Base-by-base conservation (phyloP, 2,329 filamentous ascomycete species). In the Alternaria sp. region DNA sequence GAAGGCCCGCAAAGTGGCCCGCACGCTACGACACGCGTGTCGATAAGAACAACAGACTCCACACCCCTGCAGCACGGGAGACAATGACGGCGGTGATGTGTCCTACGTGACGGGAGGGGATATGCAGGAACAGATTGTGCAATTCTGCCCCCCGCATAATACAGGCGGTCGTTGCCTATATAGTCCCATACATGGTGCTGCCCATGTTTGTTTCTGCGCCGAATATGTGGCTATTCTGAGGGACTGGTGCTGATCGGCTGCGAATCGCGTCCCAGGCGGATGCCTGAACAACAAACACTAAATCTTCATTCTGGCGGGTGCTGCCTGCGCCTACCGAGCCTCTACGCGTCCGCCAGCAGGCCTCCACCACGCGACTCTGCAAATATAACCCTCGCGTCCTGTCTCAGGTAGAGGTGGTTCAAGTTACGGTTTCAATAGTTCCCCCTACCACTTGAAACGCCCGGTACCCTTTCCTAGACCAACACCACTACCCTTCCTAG, bases 371-470 rank as follows among this genome's bases (percentile, higher is more conserved):
- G 43, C 53, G 4, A n/a, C 12, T 6, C 41, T 26, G 32, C 57
- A 20, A 49, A 56, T 58, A 62, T 64, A 67, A 62, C 34, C 30
- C 57, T 61, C 41, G 32, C 12, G 30, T 56, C 51, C 56, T 51
- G 49, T 58, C 48, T 39, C 57, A 51, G 38, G 43, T 28, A 42
- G 18, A 30, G 18, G 38, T 28, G 30, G 32, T 14, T 36, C 28
- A 43, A 55, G 22, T 30, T 60, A 30, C 58, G 30, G 59, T 66
- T 67, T 62, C 54, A 51, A 61, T 56, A 61, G 38, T 36, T 30
- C 24, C 32, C 20, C 24, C 38, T 22, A 41, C 34, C 39, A 48
- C 62, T 26, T 63, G 60, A 69, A 69, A 66, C 67, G 36, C 42
- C 54, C 60, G 43, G 57, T 47, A 57, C 58, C 48, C 24, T 60